phyloP scores from a whole-genome alignment of 2,329 filamentous ascomycete genomes.

The Aureobasidium sp. region DNA sequence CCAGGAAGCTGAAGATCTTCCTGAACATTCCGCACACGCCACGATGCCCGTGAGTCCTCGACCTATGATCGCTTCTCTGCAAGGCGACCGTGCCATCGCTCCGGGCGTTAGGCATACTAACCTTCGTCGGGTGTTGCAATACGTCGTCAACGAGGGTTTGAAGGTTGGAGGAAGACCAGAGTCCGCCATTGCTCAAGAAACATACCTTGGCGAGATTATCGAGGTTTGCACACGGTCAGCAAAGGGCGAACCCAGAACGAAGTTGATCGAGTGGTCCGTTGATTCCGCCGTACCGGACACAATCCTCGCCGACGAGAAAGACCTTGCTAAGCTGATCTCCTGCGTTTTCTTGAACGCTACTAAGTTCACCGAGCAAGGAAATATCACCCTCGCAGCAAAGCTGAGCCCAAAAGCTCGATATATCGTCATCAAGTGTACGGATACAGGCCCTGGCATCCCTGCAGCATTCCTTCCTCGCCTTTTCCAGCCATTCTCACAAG shows the following conservation, averaged over 20 bases:
- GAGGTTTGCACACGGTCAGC: constrained; percentile 40
- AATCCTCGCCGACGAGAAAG: constrained; percentile 55
- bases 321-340: constrained; percentile 57
- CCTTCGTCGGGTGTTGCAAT: constrained; percentile 44
- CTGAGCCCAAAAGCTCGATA: constrained; percentile 46
- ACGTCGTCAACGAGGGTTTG: constrained; percentile 46
- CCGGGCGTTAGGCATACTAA: constrained; percentile 43
- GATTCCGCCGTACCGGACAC: constrained; percentile 45
- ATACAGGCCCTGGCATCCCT: constrained; percentile 64
- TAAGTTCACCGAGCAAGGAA: constrained; percentile 61
- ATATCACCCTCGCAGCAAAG: constrained; percentile 50
- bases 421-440: constrained; percentile 55
- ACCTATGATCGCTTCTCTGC: not conserved
- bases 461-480: constrained; percentile 58
- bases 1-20: constrained; percentile 25
- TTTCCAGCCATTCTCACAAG: constrained; percentile 63
- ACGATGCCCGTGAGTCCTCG: constrained; percentile 1
- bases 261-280: constrained; percentile 46
- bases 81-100: constrained; percentile 33
- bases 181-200: constrained; percentile 43
- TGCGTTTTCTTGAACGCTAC: constrained; percentile 60
- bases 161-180: constrained; percentile 48
- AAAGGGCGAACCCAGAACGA: constrained; percentile 38
- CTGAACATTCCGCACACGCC: not conserved
- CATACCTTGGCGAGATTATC: constrained; percentile 42